Evolutionary conservation across 2,329 filamentous ascomycete genomes (phyloP), one percentile per base, ranked within the genome.

Genomic region (Mariannaea elegans): DNA sequence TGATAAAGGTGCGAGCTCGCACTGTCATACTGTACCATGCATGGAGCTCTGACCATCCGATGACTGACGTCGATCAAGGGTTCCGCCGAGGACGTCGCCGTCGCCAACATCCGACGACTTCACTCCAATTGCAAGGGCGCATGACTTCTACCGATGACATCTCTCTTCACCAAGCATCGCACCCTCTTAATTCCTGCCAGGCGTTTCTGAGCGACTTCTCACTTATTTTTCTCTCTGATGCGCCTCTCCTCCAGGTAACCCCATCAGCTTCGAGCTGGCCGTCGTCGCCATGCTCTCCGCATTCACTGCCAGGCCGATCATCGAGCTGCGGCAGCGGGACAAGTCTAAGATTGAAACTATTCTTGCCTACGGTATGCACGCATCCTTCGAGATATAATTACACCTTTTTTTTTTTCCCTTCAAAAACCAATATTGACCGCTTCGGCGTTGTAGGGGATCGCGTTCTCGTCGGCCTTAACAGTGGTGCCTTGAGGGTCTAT

Each of bases 321-420:
- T 98, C 84, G 95, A 99, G 91, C 90, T 99, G 72, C 94, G 91
- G 81, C 89, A 89, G 78, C 90, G 92, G 78, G 94, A 98, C 87
- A 97, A 96, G 83, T 96, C 92, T 67, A 95, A 91, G 83, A 97
- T 99, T 79, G 95, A 99, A 80, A 95, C 92, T 48, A 92, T 99
- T 67, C 85, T 98, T 46, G 92, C 94, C 62, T 92, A 97, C 78
- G 93, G 91, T 92, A 83, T 58, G 77, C 59, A 10, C n/a, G 47
- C 39, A 2, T 36, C 4, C 27, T 10, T 14, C 21, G 9, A 19
- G 18, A 4, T 34, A 16, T 19, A 19, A 13, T 7, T 46, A 2
- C 13, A n/a, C 13, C 4, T 18, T 39, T 5, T 23, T n/a, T 9
- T 21, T 7, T 54, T 45, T 6, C 19, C 23, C 12, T 10, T 10